Base-by-base conservation (phyloP, 305 asterid genomes). In the Fraxinus latifolia region DNA sequence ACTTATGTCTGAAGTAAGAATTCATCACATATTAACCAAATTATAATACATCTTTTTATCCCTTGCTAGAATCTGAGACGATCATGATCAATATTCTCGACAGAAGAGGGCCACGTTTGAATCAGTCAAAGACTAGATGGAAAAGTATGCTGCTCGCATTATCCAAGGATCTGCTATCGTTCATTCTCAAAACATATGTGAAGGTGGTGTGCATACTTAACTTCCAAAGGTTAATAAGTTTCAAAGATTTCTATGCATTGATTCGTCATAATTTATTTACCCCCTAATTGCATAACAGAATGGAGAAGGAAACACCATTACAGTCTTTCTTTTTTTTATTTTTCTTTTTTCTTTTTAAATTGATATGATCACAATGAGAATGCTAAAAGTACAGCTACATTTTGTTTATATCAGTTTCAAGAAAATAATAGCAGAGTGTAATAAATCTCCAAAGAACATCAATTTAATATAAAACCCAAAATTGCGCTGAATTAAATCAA, bases 1-100 rank as follows among this genome's bases (percentile, higher is more conserved):
- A 25, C 39, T 7, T 78, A 23, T 25, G 32, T 8, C 73, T 15
- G 25, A 44, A 74, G 79, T 21, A 9, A 74, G 67, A 39, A 73
- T 77, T 62, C 44, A 15, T 25, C 32, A 80, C 19, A 77, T 76
- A 80, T 44, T 34, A 79, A 32, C 75, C 17, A 27, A 68, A 29
- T 68, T 5, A 68, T 31, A 11, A 67, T 14, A 67, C 37, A 67
- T 12, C 19, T 29, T 68, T 11, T 31, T 31, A 65, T 62, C 73
- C 34, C 29, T 23, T 9, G 17, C 6, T 9, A 65, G 34, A 65
- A 65, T 65, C 27, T 8, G 67, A 25, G 33, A 9, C 73, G 1
- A 65, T 65, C 73, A 25, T 25, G 11, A 55, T 17, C 33, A 25
- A 65, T 65, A 65, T 25, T 3, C 73, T 65, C 3, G 5, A 65